These are phyloP conservation scores for Phytophthora tubulina DNA, from an alignment of 352 stramenopile species.

Conservation along the genomic window DNA sequence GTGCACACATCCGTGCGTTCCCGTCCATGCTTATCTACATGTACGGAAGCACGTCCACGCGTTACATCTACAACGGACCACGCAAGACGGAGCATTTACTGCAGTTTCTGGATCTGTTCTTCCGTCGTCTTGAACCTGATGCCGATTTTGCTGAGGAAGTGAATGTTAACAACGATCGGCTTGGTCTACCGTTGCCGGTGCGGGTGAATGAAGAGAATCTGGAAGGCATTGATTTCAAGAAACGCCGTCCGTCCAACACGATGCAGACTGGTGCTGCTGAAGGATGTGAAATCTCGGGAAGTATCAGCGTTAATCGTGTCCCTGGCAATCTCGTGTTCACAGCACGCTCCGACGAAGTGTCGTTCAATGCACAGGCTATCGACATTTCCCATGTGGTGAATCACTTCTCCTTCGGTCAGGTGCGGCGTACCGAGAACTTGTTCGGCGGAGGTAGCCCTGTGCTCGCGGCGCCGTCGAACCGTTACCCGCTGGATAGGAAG, in stretches of 20 bases:
- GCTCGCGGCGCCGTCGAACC: conserved; percentile 60
- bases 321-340: conserved; percentile 77
- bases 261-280: conserved; percentile 54
- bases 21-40: conserved; percentile 92
- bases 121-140: conserved; percentile 79
- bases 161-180: conserved; percentile 59
- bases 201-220: conserved; percentile 70
- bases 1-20: conserved; percentile 78
- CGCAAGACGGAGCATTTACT: conserved; percentile 77
- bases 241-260: conserved; percentile 46
- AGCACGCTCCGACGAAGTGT: conserved; percentile 72
- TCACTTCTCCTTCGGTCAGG: conserved; percentile 90
- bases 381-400: conserved; percentile 80
- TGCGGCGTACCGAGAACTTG: conserved; percentile 69
- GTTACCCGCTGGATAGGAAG: conserved; percentile 71
- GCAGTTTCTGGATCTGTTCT: conserved; percentile 88
- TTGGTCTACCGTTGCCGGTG: conserved; percentile 57
- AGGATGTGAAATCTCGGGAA: conserved; percentile 83
- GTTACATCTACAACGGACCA: conserved; percentile 87
- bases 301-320: conserved; percentile 83
- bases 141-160: conserved; percentile 87
- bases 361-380: conserved; percentile 67
- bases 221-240: conserved; percentile 59
- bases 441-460: conserved; percentile 52
- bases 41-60: conserved; percentile 79